Base-by-base conservation (phyloP, 768 basidiomycete genomes). In the Lactifluus piperatus region DNA sequence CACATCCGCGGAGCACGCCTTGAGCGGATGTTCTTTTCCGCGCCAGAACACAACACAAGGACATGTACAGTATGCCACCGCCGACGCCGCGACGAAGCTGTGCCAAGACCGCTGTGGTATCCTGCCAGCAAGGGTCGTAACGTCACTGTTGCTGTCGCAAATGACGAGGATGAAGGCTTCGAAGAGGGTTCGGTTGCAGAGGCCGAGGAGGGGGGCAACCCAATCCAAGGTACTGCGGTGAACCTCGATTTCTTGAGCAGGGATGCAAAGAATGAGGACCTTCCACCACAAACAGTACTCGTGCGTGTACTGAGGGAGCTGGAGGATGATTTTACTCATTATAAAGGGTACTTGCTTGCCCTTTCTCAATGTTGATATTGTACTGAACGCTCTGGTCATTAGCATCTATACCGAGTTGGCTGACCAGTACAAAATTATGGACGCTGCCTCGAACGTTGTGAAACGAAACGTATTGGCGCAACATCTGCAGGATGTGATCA, bases 251-350 rank as follows among this genome's bases (percentile, higher is more conserved):
- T 63, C 48, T 54, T 65, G 41, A 20, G 45, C n/a, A 32, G 56
- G 30, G 44, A 39, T 10, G 10, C 51, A 3, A 24, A 44, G 24
- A 66, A 69, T 16, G 65, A 68, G 43, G 77, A 76, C 50, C 65
- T 90, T 7, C 94, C 92, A 2, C 88, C 92, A 24, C 94, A 97
- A 71, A 94, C 93, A 0, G 82, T 95, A 13, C 79, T 97, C 4
- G 79, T 84, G 29, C 77, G 88, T 4, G 91, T 97, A 11, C 74
- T 97, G 30, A 71, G 86, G 60, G 92, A 95, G 71, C 76, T 99
- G 8, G 95, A 98, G 69, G 93, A 93, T 61, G 95, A 99, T 68
- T 98, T 97, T 68, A 82, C 82, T 36, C 91, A 93, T 72, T 95
- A 94, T 71, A 97, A 92, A 73, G 84, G 87, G 97, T 97, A 64